These are phyloP conservation scores for Gaultheria prostrata DNA, from an alignment of 148 eudicot species.

Conservation along the genomic window DNA sequence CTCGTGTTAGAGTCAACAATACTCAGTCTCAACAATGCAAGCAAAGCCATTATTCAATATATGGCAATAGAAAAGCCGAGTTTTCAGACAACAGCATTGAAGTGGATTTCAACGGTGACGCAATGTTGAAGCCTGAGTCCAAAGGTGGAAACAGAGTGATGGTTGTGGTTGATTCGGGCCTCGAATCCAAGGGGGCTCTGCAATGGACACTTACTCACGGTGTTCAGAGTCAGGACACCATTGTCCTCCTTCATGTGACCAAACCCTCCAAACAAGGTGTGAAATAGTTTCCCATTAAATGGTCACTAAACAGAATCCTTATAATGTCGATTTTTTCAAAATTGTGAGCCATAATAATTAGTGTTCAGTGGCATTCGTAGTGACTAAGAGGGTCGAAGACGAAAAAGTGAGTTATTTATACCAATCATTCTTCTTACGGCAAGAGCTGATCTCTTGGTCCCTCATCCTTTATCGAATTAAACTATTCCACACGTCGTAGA, in stretches of 20 bases:
- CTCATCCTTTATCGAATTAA: neutral
- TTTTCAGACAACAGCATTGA: constrained; percentile 26
- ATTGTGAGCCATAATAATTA: too few relatives aligned
- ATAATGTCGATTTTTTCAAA: too few relatives aligned
- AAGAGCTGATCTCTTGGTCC: too few relatives aligned
- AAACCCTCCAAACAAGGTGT: constrained; percentile 45
- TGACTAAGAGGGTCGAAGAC: too few relatives aligned
- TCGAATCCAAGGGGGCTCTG: constrained; percentile 57
- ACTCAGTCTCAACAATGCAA: constrained; percentile 45
- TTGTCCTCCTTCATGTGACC: constrained; percentile 52
- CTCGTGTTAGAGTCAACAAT: constrained; percentile 38
- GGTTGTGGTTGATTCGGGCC: constrained; percentile 62
- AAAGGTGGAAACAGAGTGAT: constrained; percentile 56
- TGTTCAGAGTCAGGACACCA: constrained; percentile 55
- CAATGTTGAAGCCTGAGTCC: constrained; percentile 19
- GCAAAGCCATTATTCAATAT: constrained; percentile 46
- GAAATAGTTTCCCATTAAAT: neutral
- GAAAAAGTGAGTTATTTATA: too few relatives aligned
- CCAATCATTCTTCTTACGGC: too few relatives aligned
- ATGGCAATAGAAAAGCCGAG: neutral
- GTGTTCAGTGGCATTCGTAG: too few relatives aligned
- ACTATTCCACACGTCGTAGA: neutral
- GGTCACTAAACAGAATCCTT: neutral
- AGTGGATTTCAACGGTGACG: constrained; percentile 30
- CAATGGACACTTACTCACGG: constrained; percentile 76